These are phyloP conservation scores for Diospyros lotus DNA, from an alignment of 148 eudicot species.

Conservation along the genomic window DNA sequence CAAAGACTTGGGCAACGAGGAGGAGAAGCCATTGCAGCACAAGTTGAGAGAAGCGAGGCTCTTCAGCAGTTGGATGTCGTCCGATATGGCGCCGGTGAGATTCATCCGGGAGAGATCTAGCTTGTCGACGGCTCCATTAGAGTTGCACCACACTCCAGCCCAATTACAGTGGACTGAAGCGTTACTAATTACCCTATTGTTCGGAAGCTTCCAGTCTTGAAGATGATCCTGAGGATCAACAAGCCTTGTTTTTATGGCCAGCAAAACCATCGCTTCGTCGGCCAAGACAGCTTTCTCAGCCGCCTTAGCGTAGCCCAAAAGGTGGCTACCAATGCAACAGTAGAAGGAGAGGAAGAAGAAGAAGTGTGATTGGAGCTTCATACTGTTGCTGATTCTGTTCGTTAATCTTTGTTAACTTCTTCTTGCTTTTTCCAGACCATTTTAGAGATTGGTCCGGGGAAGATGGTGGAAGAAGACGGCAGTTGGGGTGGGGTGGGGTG, in stretches of 20 bases:
- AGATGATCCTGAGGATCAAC: constrained; percentile 53
- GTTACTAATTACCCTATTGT: constrained; percentile 1
- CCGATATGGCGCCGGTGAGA: constrained; percentile 56
- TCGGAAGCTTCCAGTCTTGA: constrained; percentile 46
- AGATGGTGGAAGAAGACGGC: constrained; percentile 14
- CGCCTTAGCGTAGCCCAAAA: too few relatives aligned
- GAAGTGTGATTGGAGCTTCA: constrained; percentile 29
- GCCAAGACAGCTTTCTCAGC: neutral
- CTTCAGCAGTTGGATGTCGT: constrained; percentile 40
- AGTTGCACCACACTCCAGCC: constrained; percentile 71
- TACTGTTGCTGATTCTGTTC: constrained; percentile 10
- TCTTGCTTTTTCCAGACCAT: constrained; percentile 10
- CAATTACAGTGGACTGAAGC: constrained; percentile 55
- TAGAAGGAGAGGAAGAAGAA: constrained; percentile 32
- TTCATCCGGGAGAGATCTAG: constrained; percentile 75
- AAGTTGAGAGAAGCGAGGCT: constrained; percentile 47
- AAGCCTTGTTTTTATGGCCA: constrained; percentile 56
- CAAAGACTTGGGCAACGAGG: constrained; percentile 46
- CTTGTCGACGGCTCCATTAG: constrained; percentile 39
- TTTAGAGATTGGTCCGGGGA: constrained; percentile 2
- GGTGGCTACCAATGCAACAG: constrained; percentile 24
- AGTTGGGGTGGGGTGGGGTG: constrained; percentile 9
- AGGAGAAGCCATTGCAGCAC: constrained; percentile 62
- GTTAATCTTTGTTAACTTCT: neutral
- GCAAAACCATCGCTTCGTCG: constrained; percentile 37